Evolutionary conservation across 208 protist genomes (phyloP), one percentile per base, ranked within the genome.

Genomic region (Wallacemonas sp.): DNA sequence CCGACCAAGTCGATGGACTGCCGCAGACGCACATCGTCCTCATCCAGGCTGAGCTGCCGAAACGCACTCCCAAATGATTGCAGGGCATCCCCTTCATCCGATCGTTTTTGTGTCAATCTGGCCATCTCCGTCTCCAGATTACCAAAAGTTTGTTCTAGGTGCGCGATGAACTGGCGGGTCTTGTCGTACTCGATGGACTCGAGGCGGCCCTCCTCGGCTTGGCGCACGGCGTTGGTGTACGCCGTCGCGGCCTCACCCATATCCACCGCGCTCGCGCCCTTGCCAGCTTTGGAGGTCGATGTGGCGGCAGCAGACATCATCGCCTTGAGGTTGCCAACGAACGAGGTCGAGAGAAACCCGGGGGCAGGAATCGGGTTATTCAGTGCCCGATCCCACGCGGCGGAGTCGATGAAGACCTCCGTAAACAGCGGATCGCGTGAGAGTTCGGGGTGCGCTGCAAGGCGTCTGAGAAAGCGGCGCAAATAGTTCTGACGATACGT

Each of bases 401-500:
- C 55, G 45, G 95, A 87, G 44, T 90, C 81, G 2, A 91, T 62
- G 63, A 97, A 97, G 31, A 83, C 74, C 70, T 88, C 63, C 6
- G 36, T 63, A 34, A 97, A 34, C 22, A 93, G 72, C 15, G 69
- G 62, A 9, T 75, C 71, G 15, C 64, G 74, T 30, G 80, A 64
- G 1, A 97, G 72, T 12, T 75, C 65, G 14, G 84, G 81, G 74
- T 96, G 90, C 60, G 80, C 71, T 26, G 82, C 88, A 28, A 97
- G 64, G n/a, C 86, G 75, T 24, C 73, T 56, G 33, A 97, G 72
- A 68, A 96, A 97, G 42, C 79, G 79, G 24, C 75, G 77, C 33
- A 97, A 73, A 3, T 75, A 86, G 33, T 74, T 77, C 34, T 89
- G 88, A 9, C 91, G 77, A 76, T 95, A 97, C 51, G 92, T 85